Evolutionary conservation across 805 yeast species (phyloP), one percentile per base, ranked within the genome.

Genomic region (Lachancea sp.): DNA sequence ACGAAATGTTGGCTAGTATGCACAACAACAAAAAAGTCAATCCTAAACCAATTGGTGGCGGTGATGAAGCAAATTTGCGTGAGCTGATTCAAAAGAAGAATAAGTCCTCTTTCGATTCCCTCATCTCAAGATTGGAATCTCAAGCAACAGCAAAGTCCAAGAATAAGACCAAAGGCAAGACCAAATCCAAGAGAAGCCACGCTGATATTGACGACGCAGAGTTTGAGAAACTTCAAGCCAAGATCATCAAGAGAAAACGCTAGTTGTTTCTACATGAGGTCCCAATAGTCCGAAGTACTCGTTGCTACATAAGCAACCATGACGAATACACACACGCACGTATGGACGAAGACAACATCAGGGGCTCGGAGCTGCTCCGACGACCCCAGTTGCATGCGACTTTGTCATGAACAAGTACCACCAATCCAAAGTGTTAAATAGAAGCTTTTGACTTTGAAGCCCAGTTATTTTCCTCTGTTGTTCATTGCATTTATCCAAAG

Each of bases 41-140:
- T n/a, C n/a, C 57, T 41, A 56, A 58, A 26, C 37, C 57, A 38
- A 56, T 50, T 18, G 45, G 57, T 4, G 63, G 57, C 16, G 7
- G 15, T 4, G 58, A 58, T 3, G 74, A 68, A 45, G 67, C 55
- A 44, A 78, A 75, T 46, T 66, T 78, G 48, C 65, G 65, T 42
- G 68, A 70, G 34, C 54, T 79, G 54, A 79, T 79, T n/a, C 75
- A 70, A 49, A 63, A 70, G 39, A 72, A 73, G 51, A 72, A 74
- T 49, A 54, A 64, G 17, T 66, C 52, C 41, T 64, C 71, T 13
- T 63, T 74, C 58, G 79, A 76, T 46, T 65, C 60, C 38, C 59
- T 77, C 50, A 76, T 81, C 18, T 63, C 66, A 22, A 60, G 62
- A 17, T 56, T 80, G 45, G 79, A 78, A 51, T 58, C 67, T 18